phyloP scores from a whole-genome alignment of 805 yeast genomes.

The Metschnikowia picachoensis region DNA sequence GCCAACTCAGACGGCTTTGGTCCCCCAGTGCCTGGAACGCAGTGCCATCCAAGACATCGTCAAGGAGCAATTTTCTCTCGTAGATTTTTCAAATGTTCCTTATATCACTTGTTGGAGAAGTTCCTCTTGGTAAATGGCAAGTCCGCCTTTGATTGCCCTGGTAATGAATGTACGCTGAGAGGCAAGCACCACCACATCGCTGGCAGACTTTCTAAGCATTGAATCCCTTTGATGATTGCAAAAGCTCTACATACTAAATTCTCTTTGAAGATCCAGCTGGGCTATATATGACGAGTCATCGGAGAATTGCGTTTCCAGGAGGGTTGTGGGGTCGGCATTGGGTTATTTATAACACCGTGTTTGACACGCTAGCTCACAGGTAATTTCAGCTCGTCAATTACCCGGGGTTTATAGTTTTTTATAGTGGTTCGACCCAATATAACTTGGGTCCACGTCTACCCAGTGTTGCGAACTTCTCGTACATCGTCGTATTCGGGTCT shows the following conservation, averaged over 20 bases:
- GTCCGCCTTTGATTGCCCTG: slow-evolving; percentile 33
- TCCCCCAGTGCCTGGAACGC: slow-evolving; percentile 37
- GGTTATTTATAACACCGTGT: too few species aligned
- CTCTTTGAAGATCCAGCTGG: background rate
- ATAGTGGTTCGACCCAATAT: too few species aligned
- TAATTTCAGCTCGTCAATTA: too few species aligned
- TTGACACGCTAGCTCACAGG: too few species aligned
- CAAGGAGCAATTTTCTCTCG: slow-evolving; percentile 23
- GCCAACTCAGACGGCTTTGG: slow-evolving; percentile 35
- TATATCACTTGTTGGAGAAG: slow-evolving; percentile 27
- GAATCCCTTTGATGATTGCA: background rate
- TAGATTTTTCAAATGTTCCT: slow-evolving; percentile 24
- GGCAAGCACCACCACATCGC: slow-evolving; percentile 34
- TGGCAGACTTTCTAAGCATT: slow-evolving; percentile 21
- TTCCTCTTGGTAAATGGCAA: slow-evolving; percentile 36
- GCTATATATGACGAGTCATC: background rate
- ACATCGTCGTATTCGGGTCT: too few species aligned
- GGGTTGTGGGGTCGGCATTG: background rate
- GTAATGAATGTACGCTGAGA: slow-evolving; percentile 37
- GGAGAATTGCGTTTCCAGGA: background rate
- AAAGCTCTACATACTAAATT: background rate
- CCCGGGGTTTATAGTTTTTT: too few species aligned
- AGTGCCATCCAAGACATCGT: slow-evolving; percentile 36
- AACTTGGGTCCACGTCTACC: too few species aligned
- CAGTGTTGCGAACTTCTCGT: too few species aligned